These are phyloP conservation scores for Thalassiosira hispida DNA, from an alignment of 352 stramenopile genomes.

Conservation along the genomic window DNA sequence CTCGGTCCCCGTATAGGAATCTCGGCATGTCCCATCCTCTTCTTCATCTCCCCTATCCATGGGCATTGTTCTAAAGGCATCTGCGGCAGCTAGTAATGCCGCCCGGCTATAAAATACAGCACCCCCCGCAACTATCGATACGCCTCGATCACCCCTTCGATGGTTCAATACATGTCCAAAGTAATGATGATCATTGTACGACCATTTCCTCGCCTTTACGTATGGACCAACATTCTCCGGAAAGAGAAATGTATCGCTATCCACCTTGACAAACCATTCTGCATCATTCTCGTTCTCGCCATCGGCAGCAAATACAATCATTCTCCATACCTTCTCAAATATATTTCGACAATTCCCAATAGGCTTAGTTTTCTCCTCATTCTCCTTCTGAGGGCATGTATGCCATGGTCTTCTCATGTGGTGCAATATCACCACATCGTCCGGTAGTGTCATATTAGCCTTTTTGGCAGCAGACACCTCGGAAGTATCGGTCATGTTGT, in stretches of 20 bases:
- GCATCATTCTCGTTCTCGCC: slow-evolving; percentile 26
- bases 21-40: slow-evolving; percentile 54
- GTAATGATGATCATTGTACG: slow-evolving; percentile 52
- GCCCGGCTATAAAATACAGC: slow-evolving; percentile 52
- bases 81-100: slow-evolving; percentile 33
- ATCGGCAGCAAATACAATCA: slow-evolving; percentile 33
- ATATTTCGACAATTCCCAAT: slow-evolving; percentile 52
- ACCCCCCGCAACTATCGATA: slow-evolving; percentile 47
- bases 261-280: slow-evolving; percentile 66
- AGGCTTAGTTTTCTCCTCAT: slow-evolving; percentile 24
- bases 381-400: slow-evolving; percentile 26
- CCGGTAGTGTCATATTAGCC: slow-evolving; percentile 40
- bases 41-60: slow-evolving; percentile 50
- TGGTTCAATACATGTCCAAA: slow-evolving; percentile 61
- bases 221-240: slow-evolving; percentile 49
- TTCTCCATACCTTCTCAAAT: slow-evolving; percentile 58
- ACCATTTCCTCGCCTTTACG: slow-evolving; percentile 32
- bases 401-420: slow-evolving; percentile 50
- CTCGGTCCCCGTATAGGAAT: slow-evolving; percentile 52
- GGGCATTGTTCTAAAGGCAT: slow-evolving; percentile 44
- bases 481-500: slow-evolving; percentile 40
- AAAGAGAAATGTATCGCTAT: slow-evolving; percentile 59
- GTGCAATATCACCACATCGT: slow-evolving; percentile 55
- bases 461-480: slow-evolving; percentile 21
- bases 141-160: slow-evolving; percentile 30